phyloP scores from a whole-genome alignment of 108 stramenopile genomes.

The Cyclotella distinguenda region DNA sequence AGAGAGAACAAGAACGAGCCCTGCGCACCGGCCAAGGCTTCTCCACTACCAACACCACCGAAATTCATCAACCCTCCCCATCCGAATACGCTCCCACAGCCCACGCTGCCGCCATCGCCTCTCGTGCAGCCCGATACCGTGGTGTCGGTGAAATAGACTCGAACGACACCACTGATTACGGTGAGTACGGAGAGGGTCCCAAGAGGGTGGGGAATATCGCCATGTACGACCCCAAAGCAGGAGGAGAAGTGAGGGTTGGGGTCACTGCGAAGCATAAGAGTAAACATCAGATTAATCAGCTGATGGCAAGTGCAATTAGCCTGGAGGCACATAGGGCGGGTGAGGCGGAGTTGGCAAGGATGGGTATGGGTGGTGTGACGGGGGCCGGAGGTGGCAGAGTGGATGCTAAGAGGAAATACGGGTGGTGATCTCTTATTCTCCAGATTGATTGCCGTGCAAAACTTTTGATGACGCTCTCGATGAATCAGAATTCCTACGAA shows the following conservation, averaged over 20 bases:
- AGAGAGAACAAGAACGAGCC: slow-evolving; percentile 37
- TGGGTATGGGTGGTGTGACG: slow-evolving; percentile 24
- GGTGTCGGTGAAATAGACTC: slow-evolving; percentile 1
- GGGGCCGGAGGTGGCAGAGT: slow-evolving; percentile 20
- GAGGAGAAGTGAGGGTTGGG: slow-evolving; percentile 38
- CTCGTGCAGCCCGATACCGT: slow-evolving; percentile 30
- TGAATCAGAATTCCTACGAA: too few relatives aligned
- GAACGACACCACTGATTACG: neutral
- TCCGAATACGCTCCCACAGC: slow-evolving; percentile 45
- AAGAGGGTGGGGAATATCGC: slow-evolving; percentile 13
- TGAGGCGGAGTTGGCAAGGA: slow-evolving; percentile 40
- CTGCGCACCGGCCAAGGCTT: slow-evolving; percentile 35
- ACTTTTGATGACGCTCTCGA: too few relatives aligned
- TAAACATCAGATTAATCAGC: slow-evolving; percentile 50
- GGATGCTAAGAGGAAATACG: slow-evolving; percentile 48
- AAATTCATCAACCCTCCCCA: slow-evolving; percentile 42
- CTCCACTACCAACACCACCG: slow-evolving; percentile 16
- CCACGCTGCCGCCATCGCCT: slow-evolving; percentile 44
- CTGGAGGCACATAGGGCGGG: slow-evolving; percentile 47
- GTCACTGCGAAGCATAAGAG: slow-evolving; percentile 43
- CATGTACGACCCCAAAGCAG: slow-evolving; percentile 49
- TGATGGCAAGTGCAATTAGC: slow-evolving; percentile 49
- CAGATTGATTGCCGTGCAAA: too few relatives aligned
- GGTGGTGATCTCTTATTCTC: slow-evolving; percentile 36
- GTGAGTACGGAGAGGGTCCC: slow-evolving; percentile 5